Base-by-base conservation (phyloP, 164 flowering plant species). In the Dillenia turbinata region DNA sequence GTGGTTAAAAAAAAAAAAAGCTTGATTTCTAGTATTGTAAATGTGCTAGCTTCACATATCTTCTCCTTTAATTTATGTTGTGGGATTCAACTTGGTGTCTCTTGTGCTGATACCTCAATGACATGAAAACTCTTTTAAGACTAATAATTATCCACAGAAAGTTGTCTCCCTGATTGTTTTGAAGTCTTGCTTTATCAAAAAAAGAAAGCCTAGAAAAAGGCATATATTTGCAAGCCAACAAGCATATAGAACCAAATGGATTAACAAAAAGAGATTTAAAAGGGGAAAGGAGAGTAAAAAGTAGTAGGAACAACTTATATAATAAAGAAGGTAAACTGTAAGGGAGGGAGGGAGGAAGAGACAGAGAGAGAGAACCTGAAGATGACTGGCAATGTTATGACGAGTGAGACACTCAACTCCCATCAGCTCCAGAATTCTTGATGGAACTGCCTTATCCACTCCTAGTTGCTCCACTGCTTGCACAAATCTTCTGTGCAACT, bases 401-500 rank as follows among this genome's bases (percentile, higher is more conserved):
- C 99, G 88, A 77, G 99, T 94, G 69, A 94, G 92, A 78, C 97
- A 85, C 66, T 89, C 94, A n/a, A 85, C 84, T 33, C 90, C 92
- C 99, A 94, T 94, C 40, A 94, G 75, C 82, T 94, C 99, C 15
- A 94, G 72, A 65, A 94, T 94, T 71, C 93, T 79, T 11, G 99
- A 94, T 65, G 99, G 99, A 52, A 94, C 95, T 22, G 99, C 97
- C 81, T 94, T 86, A 76, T 94, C 97, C 81, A 91, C 87, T 1
- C 99, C 99, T 1, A 94, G 87, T 69, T 91, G 99, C 82, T 94
- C 99, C 79, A 94, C 99, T 67, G 96, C 99, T 71, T 94, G 96
- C 60, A 94, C 99, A 71, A 94, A 91, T 14, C 89, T 66, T 63
- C 87, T 73, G 75, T 94, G 97, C 66, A 91, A 82, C 68, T 94